These are phyloP conservation scores for Rubia yunnanensis DNA, from an alignment of 257 asterid species.

Conservation along the genomic window DNA sequence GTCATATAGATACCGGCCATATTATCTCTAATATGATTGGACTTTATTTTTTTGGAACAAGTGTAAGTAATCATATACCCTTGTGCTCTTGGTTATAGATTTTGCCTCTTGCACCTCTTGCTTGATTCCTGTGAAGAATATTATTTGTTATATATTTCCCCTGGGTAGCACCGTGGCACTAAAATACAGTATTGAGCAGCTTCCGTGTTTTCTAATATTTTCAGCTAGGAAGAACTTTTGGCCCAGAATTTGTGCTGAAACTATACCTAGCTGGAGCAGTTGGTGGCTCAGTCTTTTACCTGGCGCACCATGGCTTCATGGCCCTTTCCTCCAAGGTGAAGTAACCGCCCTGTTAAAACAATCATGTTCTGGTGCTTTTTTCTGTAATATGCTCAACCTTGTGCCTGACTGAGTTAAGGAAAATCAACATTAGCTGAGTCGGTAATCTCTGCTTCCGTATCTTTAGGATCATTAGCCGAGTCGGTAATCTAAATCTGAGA, in stretches of 20 bases:
- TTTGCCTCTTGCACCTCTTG: too few relatives aligned
- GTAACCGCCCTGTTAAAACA: neutral
- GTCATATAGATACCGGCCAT: slow-evolving; percentile 57
- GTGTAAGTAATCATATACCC: slow-evolving; percentile 45
- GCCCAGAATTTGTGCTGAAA: slow-evolving; percentile 68
- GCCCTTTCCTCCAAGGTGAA: slow-evolving; percentile 56
- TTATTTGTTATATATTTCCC: neutral
- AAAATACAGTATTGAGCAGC: neutral
- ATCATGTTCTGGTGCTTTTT: neutral
- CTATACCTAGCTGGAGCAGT: slow-evolving; percentile 75
- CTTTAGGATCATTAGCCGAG: neutral
- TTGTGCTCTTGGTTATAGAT: too few relatives aligned
- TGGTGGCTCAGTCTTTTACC: slow-evolving; percentile 74
- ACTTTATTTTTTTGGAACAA: slow-evolving; percentile 71
- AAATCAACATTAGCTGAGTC: neutral
- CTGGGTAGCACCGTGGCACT: neutral
- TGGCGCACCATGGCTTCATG: slow-evolving; percentile 59
- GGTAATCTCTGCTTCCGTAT: neutral
- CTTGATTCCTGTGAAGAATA: neutral
- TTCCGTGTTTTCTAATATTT: slow-evolving; percentile 10
- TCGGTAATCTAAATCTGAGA: neutral
- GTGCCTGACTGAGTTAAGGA: neutral
- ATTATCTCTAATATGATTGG: slow-evolving; percentile 67
- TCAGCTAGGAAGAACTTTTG: slow-evolving; percentile 69
- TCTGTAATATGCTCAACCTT: slow-evolving; percentile 1